phyloP scores from a whole-genome alignment of 2,329 filamentous ascomycete species.

The Thielaviopsis punctulata region DNA sequence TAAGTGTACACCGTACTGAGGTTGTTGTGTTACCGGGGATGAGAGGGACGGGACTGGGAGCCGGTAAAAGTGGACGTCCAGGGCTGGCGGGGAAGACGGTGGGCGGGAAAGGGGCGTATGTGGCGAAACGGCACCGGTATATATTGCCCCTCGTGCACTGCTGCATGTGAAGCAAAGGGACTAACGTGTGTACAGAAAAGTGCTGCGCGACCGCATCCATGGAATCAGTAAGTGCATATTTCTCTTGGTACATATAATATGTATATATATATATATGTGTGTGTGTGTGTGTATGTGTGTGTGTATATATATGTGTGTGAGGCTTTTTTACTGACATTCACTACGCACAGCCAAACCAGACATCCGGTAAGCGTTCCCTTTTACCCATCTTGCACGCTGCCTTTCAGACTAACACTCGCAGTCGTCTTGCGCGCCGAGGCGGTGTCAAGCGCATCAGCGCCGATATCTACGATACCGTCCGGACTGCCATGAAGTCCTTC shows the following conservation, averaged over 20 bases:
- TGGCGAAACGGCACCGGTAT: neutral
- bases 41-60: no score
- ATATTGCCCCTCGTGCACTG: no score
- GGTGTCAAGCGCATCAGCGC: slow-evolving; percentile 59
- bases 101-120: neutral
- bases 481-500: slow-evolving; percentile 31
- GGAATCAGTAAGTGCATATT: slow-evolving; percentile 31
- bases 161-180: neutral
- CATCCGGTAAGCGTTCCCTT: slow-evolving; percentile 27
- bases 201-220: slow-evolving; percentile 28
- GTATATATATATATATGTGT: neutral
- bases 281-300: neutral
- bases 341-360: slow-evolving; percentile 30
- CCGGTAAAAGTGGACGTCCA: no score
- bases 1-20: neutral
- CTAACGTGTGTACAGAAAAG: slow-evolving; percentile 23
- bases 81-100: neutral
- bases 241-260: neutral
- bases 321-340: slow-evolving; percentile 7
- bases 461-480: slow-evolving; percentile 43
- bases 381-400: neutral
- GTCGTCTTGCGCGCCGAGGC: slow-evolving; percentile 56
- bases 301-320: neutral
- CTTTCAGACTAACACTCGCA: slow-evolving; percentile 16
- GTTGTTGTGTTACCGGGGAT: neutral